Evolutionary conservation across 2,329 filamentous ascomycete species (phyloP), one percentile per base, ranked within the genome.

Genomic region (Arachnomyces sp.): DNA sequence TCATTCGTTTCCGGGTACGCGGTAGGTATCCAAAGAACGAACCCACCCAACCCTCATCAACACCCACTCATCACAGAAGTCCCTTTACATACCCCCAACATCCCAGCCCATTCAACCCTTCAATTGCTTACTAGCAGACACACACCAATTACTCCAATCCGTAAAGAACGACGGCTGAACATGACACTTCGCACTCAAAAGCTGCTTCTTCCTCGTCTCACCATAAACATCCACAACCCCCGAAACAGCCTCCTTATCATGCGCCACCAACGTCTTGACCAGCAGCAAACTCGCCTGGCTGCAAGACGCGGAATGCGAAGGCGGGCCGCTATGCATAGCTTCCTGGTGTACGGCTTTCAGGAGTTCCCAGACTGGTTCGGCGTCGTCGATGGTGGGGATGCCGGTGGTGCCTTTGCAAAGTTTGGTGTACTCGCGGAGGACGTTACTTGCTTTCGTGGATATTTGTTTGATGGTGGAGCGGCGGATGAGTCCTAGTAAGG

Each of bases 381-480:
- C 39, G 11, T 38, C 28, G 3, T 67, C 63, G 2, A 75, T 59
- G 39, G 57, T 50, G 38, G 70, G 64, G 35, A 66, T 14, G 12
- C 13, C 51, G 34, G 65, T 58, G 51, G 69, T 59, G 50, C 66
- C 67, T 63, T 70, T 67, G 52, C 66, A 83, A 48, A 77, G 69
- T 56, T 82, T 82, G 40, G 82, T 80, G 56, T 85, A 87, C 43
- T 78, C 73, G 44, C 79, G 74, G 31, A 96, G 71, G 28, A 90
- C 74, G n/a, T 75, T 75, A 46, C 75, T 75, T 0, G 83, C 82
- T 55, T 85, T 87, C 40, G 80, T 77, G 1, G 81, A 76, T 3
- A 94, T 75, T 39, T 85, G 74, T 63, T 86, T 87, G 45, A 80
- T 81, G 29, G 73, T 78, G 1, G 85, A 92, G n/a, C 75, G 82